Base-by-base conservation (phyloP, 1,284 basidiomycete genomes). In the Phlebopus sp. region DNA sequence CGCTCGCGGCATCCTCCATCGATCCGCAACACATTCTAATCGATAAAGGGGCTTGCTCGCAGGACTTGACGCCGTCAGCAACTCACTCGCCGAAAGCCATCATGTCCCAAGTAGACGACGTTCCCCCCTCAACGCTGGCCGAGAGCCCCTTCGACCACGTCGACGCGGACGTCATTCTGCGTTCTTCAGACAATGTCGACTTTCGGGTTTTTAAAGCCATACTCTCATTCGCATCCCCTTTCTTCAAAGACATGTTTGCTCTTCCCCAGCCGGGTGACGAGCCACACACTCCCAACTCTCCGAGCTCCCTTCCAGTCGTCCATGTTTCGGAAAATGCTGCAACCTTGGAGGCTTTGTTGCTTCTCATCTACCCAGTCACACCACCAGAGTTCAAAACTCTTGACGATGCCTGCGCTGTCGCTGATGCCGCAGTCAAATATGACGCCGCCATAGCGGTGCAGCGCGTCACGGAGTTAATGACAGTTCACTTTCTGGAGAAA, bases 131-230 rank as follows among this genome's bases (percentile, higher is more conserved):
- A 25, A 25, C 5, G 5, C 25, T 13, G 32, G 32, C 32, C 32
- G 2, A 9, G 8, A 30, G 34, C 14, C 49, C 49, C 4, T 51
- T 51, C n/a, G 35, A 51, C 15, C 25, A 42, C 19, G 25, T 17
- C 23, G 49, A 49, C n/a, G 53, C 55, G 9, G 62, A 67, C 19
- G 27, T 67, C 37, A 52, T 64, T 30, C 59, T 65, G 14, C 54
- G 56, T 38, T 55, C 58, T 13, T 56, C 54, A 21, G 57, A 60
- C 37, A 42, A 39, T 21, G 38, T 56, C 3, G 53, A 62, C 17
- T 65, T 63, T 47, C 55, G 56, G 46, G 56, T 60, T 29, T 54
- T 59, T 42, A 58, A 50, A 11, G 15, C 52, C 23, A 42, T 66
- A 13, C 49, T 67, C 30, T 56, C 57, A 3, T 46, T 59, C 15